Base-by-base conservation (phyloP, 495 filamentous ascomycete genomes). In the Annulohypoxylon nitens region DNA sequence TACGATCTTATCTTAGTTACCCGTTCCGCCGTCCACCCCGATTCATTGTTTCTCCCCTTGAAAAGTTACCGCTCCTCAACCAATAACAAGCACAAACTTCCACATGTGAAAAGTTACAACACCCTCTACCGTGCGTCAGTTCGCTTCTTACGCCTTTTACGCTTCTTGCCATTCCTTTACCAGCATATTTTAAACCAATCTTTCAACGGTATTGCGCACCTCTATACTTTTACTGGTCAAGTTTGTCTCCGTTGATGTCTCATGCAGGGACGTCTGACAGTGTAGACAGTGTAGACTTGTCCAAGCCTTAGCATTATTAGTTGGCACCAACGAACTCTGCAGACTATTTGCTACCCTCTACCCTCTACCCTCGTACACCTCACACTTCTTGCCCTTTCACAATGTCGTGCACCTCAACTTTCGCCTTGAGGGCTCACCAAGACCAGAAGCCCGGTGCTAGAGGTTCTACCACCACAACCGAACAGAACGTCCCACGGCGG, bases 391-490 rank as follows among this genome's bases (percentile, higher is more conserved):
- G 1, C 20, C 20, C 34, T 59, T 43, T 69, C 73, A 67, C 64
- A 70, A 79, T 79, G 77, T 72, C 76, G 61, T 78, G 73, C 61
- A 58, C 80, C 20, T 76, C 81, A 34, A 78, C 81, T 3, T 83
- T 82, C 45, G 71, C 77, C 26, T 79, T 84, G 63, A 68, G 68
- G 61, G 64, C 80, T 47, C 76, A 74, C 61, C 80, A 84, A 45
- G 81, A 83, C 55, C 65, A 70, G 39, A 43, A 43, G n/a, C 6
- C 73, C 4, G 77, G 72, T 14, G 77, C 72, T 25, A 57, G 7
- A 60, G 74, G 67, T 16, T 82, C 84, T 7, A 79, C 78, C 5
- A 79, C 78, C 3, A 77, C 82, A 30, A 61, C 61, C 36, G 77
- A 73, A 36, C 78, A 79, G 23, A 66, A 47, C 59, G 36, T 48